Percentiles rank a stretch among this genome's conserved stretches.
These are phyloP conservation scores for Neocucurbitaria cava DNA, from an alignment of 2,329 filamentous ascomycete species.

Conservation along the genomic window DNA sequence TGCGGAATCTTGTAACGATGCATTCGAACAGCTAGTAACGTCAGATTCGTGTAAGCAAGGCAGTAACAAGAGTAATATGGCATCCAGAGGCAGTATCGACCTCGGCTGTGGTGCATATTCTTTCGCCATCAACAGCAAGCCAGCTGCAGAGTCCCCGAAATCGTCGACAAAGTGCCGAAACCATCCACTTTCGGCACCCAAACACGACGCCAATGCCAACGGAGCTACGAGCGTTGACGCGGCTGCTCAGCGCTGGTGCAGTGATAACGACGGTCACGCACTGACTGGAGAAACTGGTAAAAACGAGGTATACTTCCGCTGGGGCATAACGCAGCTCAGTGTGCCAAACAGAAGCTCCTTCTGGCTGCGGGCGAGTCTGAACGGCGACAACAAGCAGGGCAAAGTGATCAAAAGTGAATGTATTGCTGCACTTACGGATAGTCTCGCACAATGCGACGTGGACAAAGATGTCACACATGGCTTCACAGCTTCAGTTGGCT, in stretches of 20 bases:
- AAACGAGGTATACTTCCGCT: not conserved
- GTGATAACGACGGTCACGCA: not conserved
- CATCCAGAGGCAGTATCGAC: not conserved
- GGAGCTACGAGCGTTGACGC: conserved; percentile 5
- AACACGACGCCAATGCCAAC: conserved; percentile 2
- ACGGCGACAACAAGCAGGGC: not conserved
- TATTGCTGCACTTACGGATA: not conserved
- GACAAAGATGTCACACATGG: conserved; percentile 5
- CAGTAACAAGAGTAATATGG: not conserved
- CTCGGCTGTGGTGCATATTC: not conserved
- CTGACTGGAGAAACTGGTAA: not conserved
- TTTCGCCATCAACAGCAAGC: not conserved
- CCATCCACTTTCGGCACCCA: conserved; percentile 5
- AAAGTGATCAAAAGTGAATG: not conserved
- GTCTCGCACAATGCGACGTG: conserved; percentile 5
- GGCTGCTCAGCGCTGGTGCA: conserved; percentile 6
- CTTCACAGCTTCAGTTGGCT: conserved; percentile 2
- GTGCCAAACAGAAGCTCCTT: conserved; percentile 8
- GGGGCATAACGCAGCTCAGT: not conserved
- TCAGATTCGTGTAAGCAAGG: conserved; percentile 1
- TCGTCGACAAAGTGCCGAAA: conserved; percentile 2
- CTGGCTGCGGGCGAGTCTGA: conserved; percentile 5
- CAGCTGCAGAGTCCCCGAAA: not conserved
- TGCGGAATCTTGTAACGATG: not conserved
- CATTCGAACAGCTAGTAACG: conserved; percentile 1